Conservation (phyloP, 352 stramenopile genomes). For the Aphanomyces astaci region DNA sequence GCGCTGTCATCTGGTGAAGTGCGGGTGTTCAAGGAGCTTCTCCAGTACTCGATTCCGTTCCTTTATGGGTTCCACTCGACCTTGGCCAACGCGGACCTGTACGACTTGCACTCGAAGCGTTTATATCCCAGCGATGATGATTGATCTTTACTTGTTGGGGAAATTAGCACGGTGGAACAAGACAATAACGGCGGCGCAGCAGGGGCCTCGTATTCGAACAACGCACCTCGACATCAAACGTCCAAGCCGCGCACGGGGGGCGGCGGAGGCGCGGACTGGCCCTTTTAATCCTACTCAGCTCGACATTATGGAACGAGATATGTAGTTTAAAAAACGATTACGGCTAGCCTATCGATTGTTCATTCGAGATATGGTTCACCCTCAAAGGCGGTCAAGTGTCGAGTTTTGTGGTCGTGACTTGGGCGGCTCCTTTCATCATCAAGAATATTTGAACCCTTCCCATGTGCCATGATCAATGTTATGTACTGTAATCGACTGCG, state of each 20-base stretch:
- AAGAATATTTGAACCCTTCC: no score
- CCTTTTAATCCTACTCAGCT: no score
- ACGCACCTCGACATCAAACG: slow-evolving; percentile 26
- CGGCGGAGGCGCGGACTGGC: not conserved
- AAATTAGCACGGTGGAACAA: slow-evolving; percentile 31
- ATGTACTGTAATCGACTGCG: no score
- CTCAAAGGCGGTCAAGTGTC: no score
- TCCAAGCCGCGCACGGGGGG: not conserved
- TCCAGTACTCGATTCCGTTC: slow-evolving; percentile 67
- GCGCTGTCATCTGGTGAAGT: slow-evolving; percentile 63
- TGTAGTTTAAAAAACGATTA: no score
- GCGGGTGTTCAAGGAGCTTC: slow-evolving; percentile 53
- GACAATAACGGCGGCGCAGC: not conserved
- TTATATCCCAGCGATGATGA: not conserved
- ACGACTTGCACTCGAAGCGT: slow-evolving; percentile 27
- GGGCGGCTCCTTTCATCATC: no score
- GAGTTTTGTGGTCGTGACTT: no score
- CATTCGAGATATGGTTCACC: no score
- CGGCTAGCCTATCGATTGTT: no score
- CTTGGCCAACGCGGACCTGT: slow-evolving; percentile 54
- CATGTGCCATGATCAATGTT: no score
- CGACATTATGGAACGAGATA: no score
- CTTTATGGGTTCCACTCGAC: slow-evolving; percentile 70
- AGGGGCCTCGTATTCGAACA: slow-evolving; percentile 23
- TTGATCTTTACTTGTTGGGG: slow-evolving; percentile 27